phyloP scores from a whole-genome alignment of 2,329 filamentous ascomycete species.

The Aspergillus cejpii region DNA sequence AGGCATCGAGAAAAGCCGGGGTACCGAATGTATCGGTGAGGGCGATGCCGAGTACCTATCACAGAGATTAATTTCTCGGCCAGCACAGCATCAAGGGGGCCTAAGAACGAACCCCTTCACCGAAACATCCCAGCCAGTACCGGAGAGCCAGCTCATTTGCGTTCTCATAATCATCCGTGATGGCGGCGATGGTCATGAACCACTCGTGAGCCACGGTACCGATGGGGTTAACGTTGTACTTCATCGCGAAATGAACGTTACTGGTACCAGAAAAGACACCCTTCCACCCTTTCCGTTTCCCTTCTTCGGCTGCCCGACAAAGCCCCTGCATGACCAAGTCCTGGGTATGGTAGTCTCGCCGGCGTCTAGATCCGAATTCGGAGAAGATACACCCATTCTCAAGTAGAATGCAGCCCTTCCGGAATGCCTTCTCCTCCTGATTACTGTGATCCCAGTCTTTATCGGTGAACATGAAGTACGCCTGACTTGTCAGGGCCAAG shows the following conservation, averaged over 20 bases:
- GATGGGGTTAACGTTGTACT: conserved; percentile 73
- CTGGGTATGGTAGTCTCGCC: conserved; percentile 91
- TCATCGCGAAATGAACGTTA: conserved; percentile 96
- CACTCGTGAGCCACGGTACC: conserved; percentile 95
- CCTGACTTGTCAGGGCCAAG: conserved; percentile 83
- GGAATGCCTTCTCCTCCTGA: conserved; percentile 76
- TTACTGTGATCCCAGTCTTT: conserved; percentile 83
- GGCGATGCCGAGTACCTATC: conserved; percentile 70
- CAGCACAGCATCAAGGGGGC: neutral
- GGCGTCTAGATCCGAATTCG: conserved; percentile 84
- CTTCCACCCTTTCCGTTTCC: conserved; percentile 54
- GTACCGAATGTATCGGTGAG: conserved; percentile 97
- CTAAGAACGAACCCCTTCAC: conserved; percentile 53
- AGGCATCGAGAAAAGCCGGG: conserved; percentile 75
- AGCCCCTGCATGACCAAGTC: conserved; percentile 84
- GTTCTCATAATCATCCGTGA: conserved; percentile 73
- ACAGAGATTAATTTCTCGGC: conserved; percentile 1
- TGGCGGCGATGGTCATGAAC: conserved; percentile 98
- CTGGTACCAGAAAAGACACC: conserved; percentile 83
- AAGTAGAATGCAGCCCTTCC: conserved; percentile 71
- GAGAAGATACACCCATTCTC: conserved; percentile 82
- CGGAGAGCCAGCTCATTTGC: conserved; percentile 78
- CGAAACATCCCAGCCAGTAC: conserved; percentile 90
- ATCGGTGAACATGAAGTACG: conserved; percentile 96
- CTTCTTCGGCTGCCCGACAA: conserved; percentile 68